A percentile compares a stretch with the other conserved stretches of the same genome.
These are phyloP conservation scores for Oldenlandia corymbosa DNA, from an alignment of 257 asterid species.

Conservation along the genomic window DNA sequence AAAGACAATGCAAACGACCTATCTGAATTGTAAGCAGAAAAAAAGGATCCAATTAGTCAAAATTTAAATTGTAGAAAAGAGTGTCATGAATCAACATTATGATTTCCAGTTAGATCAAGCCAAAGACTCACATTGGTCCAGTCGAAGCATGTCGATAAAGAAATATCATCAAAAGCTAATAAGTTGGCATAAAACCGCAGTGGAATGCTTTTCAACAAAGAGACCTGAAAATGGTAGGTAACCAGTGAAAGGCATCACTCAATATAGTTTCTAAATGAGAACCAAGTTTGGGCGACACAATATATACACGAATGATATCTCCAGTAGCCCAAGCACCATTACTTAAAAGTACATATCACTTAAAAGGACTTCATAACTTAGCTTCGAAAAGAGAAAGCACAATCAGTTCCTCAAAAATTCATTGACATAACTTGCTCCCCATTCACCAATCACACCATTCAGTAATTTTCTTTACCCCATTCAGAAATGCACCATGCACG, in stretches of 20 bases:
- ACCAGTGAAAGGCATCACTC: background rate
- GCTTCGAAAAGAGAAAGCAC: background rate
- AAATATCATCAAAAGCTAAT: constrained; percentile 45
- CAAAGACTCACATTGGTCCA: constrained; percentile 51
- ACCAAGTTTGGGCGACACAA: background rate
- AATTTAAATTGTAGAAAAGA: constrained; percentile 1
- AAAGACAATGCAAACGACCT: constrained; percentile 70
- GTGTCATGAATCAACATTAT: background rate
- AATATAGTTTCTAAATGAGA: background rate
- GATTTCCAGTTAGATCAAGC: background rate
- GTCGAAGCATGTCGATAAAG: constrained; percentile 47
- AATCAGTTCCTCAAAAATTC: background rate
- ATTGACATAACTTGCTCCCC: background rate
- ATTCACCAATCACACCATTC: background rate
- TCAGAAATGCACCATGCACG: background rate
- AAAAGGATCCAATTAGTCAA: constrained; percentile 4
- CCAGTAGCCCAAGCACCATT: background rate
- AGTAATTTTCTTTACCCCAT: background rate
- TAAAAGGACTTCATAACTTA: background rate
- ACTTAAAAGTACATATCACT: background rate
- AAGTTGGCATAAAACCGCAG: constrained; percentile 53
- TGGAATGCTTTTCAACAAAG: constrained; percentile 63
- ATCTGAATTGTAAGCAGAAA: constrained; percentile 38
- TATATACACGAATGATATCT: background rate
- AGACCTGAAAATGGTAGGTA: constrained; percentile 36